These are phyloP conservation scores for Dillenia suffruticosa DNA, from an alignment of 164 flowering plant species.

Conservation along the genomic window DNA sequence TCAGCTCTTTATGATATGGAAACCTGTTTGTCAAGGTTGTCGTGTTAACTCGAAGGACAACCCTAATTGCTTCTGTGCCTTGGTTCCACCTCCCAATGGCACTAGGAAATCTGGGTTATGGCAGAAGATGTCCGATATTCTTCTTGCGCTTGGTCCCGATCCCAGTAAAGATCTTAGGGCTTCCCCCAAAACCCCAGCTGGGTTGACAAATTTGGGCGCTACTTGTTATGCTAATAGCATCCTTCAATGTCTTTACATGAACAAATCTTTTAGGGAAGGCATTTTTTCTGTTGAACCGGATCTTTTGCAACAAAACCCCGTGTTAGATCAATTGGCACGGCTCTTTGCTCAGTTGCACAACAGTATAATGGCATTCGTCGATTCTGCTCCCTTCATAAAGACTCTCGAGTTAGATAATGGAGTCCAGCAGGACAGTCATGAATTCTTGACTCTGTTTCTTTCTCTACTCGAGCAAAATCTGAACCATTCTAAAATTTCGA, in stretches of 20 bases:
- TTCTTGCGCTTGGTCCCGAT: slow-evolving; percentile 66
- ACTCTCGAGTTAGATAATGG: slow-evolving; percentile 93
- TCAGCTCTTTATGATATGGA: slow-evolving; percentile 59
- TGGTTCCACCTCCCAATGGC: slow-evolving; percentile 78
- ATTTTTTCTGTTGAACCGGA: slow-evolving; percentile 75
- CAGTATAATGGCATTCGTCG: slow-evolving; percentile 73
- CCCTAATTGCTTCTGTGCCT: slow-evolving; percentile 94
- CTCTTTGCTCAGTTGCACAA: slow-evolving; percentile 85
- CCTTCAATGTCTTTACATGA: slow-evolving; percentile 91
- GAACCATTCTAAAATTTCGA: slow-evolving; percentile 51
- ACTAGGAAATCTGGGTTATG: slow-evolving; percentile 83
- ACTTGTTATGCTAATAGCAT: slow-evolving; percentile 99
- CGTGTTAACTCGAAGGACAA: slow-evolving; percentile 84
- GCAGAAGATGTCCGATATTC: slow-evolving; percentile 78
- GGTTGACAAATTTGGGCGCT: slow-evolving; percentile 91
- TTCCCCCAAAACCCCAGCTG: slow-evolving; percentile 63
- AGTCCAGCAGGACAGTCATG: slow-evolving; percentile 97
- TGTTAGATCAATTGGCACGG: slow-evolving; percentile 74
- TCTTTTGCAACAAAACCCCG: slow-evolving; percentile 62
- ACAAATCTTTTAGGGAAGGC: slow-evolving; percentile 67
- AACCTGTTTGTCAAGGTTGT: slow-evolving; percentile 88
- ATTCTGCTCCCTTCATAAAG: slow-evolving; percentile 87
- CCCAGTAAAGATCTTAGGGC: slow-evolving; percentile 67
- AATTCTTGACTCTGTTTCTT: slow-evolving; percentile 86
- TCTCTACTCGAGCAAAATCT: slow-evolving; percentile 84